These are phyloP conservation scores for Aphelidium insulamus DNA, from an alignment of 371 early-diverging fungal genomes.

Conservation along the genomic window DNA sequence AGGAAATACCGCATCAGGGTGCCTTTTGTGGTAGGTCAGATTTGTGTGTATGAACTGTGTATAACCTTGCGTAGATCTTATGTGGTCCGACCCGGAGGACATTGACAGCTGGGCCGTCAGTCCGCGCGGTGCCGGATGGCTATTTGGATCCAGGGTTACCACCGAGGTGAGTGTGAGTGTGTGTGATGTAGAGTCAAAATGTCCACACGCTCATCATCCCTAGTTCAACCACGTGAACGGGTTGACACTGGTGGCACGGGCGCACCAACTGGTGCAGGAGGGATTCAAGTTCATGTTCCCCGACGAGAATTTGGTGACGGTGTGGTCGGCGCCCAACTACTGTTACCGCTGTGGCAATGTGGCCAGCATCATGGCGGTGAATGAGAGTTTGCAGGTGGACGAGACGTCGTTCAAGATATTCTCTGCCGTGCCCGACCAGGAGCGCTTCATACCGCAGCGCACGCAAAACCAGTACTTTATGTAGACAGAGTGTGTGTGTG, in stretches of 20 bases:
- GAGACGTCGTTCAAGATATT: constrained; percentile 82
- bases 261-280: constrained; percentile 90
- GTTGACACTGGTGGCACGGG: constrained; percentile 78
- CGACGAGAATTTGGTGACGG: constrained; percentile 88
- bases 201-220: background rate
- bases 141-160: constrained; percentile 93
- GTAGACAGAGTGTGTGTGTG: background rate
- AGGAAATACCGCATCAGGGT: constrained; percentile 98
- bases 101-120: constrained; percentile 92
- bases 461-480: background rate
- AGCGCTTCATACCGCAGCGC: constrained; percentile 13
- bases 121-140: constrained; percentile 95
- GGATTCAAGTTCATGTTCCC: constrained; percentile 96
- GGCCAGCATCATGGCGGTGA: constrained; percentile 91
- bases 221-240: constrained; percentile 92
- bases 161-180: constrained; percentile 34
- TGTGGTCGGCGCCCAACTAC: constrained; percentile 99
- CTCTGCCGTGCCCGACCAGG: constrained; percentile 79
- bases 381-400: constrained; percentile 54
- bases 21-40: constrained; percentile 62
- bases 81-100: constrained; percentile 99
- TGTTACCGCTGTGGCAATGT: constrained; percentile 99
- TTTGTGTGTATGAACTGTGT: too few relatives aligned
- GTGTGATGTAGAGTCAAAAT: too few relatives aligned
- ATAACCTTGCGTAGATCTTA: constrained; percentile 37